phyloP scores from a whole-genome alignment of 768 basidiomycete species.

The Collybia mongolica region DNA sequence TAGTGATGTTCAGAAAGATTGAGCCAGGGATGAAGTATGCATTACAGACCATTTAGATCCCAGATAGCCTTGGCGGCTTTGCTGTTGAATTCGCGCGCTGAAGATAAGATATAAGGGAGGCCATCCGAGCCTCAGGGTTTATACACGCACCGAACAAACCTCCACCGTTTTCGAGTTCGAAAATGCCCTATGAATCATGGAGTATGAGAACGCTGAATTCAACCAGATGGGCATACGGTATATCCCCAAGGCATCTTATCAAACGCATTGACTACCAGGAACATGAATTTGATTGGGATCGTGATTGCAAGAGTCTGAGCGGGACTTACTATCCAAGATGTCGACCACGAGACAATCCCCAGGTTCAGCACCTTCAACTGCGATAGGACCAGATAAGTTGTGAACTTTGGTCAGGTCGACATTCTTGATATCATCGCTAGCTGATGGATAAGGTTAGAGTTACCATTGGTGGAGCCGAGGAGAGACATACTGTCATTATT shows the following conservation, averaged over 20 bases:
- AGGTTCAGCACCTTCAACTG: slow-evolving; percentile 73
- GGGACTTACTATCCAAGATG: slow-evolving; percentile 62
- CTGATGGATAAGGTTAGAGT: slow-evolving; percentile 26
- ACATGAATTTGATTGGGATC: neutral
- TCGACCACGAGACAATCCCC: slow-evolving; percentile 81
- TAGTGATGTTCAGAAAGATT: neutral
- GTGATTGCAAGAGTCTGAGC: neutral
- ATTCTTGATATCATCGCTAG: slow-evolving; percentile 64
- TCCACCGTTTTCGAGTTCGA: slow-evolving; percentile 71
- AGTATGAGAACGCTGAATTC: neutral
- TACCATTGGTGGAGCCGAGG: neutral
- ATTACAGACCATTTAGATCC: slow-evolving; percentile 63
- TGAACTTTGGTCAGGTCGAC: slow-evolving; percentile 67
- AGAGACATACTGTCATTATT: slow-evolving; percentile 62
- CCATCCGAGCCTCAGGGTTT: neutral
- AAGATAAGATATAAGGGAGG: neutral
- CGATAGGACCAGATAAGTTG: slow-evolving; percentile 75
- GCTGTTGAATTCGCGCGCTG: slow-evolving; percentile 67
- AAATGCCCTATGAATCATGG: slow-evolving; percentile 51
- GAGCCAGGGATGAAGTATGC: neutral
- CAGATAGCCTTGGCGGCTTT: slow-evolving; percentile 78
- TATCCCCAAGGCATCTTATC: slow-evolving; percentile 84
- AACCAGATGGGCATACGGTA: slow-evolving; percentile 38
- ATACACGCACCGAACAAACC: slow-evolving; percentile 57
- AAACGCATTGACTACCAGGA: slow-evolving; percentile 54